Evolutionary conservation across 2,329 filamentous ascomycete genomes (phyloP), one percentile per base, ranked within the genome.

Genomic region (Fusarium sp.): DNA sequence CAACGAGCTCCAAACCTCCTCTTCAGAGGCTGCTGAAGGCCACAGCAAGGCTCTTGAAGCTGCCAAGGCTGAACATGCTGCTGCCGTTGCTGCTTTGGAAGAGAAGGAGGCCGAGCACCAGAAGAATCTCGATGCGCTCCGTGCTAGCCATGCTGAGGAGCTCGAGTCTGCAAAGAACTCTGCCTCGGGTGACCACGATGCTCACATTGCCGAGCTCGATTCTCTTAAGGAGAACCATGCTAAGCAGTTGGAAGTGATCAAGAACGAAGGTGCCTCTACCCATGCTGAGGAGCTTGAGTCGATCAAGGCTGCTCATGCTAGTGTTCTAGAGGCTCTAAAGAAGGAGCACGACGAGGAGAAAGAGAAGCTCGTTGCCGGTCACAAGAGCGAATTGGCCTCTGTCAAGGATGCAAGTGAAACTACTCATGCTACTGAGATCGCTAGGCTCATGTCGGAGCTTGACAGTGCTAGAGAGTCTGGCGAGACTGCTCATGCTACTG

Each of bases 141-240:
- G 85, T 66, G 86, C 87, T 15, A 88, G 85, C 72, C 88, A 91
- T 74, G 87, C 88, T 9, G 87, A 90, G 82, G 88, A 89, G 76
- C 78, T 92, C 15, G 88, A 90, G 79, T 81, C 81, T 38, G 88
- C 88, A 58, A 89, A 89, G 83, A 87, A 85, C 60, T 83, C 82
- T 54, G 85, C 85, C 21, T 85, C 85, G 43, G 83, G 86, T 25
- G 87, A 88, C 58, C 82, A 85, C 68, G 85, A 88, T 35, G 80
- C 85, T 30, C 85, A 87, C 52, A 70, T 86, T 12, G 80, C 81
- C 33, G 87, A 90, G 74, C 80, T 91, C 5, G 86, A 90, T 43
- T 77, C 85, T n/a, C 81, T 91, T 32, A 89, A 90, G 78, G 83
- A 84, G 21, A 87, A 80, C 72, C 89, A 91, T 72, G 85, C 86